Base-by-base conservation (phyloP, 306 rosid genomes). In the Trifolium dubium region DNA sequence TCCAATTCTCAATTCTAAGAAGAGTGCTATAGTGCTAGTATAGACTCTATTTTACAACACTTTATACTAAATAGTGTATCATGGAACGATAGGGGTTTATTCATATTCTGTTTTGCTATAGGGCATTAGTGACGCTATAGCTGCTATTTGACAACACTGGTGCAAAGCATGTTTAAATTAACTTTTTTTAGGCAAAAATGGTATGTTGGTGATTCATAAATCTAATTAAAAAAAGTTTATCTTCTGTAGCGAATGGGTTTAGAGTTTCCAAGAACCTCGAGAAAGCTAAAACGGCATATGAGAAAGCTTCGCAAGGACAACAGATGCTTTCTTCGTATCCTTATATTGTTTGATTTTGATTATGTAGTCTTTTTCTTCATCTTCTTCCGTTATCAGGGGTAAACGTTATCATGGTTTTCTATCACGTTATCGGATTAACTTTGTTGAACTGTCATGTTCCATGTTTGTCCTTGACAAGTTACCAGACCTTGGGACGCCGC, bases 261-360 rank as follows among this genome's bases (percentile, higher is more conserved):
- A 84, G 96, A 78, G 71, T 80, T 64, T 82, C 89, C 82, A 91
- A 85, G 86, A 82, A 89, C 69, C 53, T 77, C 60, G 98, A 94
- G 86, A 91, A 89, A 60, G 97, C 98, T 35, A 94, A 91, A 82
- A 74, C n/a, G 10, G 95, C 97, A 2, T 90, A 61, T 68, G 98
- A 94, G 77, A 94, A 91, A 76, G 98, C 98, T 78, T 94, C 97
- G 0, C 85, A 89, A 86, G 98, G 97, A 83, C 98, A 94, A 70
- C 97, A 91, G 82, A 84, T 94, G 95, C 87, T 91, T 77, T 80
- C 96, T 31, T 94, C 98, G 97, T 94, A 94, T 89, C 98, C 98
- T 88, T 72, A n/a, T 81, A 50, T 73, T 23, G 18, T 75, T 53
- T 69, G 51, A 39, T 53, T 71, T 53, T 69, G 44, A 37, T 43